Evolutionary conservation across 192 early-diverging fungal species (phyloP).

Genomic region (Geosiphon pyriformis): DNA sequence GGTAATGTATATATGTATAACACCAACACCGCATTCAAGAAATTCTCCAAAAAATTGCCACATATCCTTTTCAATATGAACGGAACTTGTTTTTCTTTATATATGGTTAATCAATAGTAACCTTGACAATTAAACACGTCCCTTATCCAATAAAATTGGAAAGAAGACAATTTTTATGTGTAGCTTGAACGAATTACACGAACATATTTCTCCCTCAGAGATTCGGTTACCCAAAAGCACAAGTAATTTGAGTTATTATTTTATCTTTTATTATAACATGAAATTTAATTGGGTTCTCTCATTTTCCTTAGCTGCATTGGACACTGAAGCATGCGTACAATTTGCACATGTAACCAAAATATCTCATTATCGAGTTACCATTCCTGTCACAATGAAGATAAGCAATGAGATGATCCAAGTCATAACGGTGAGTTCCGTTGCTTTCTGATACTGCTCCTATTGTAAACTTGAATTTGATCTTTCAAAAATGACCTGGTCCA

Average conservation of each 20-base stretch:
- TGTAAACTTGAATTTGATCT: too few relatives aligned
- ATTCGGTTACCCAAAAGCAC: constrained; percentile 72
- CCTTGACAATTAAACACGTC: too few relatives aligned
- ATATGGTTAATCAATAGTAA: too few relatives aligned
- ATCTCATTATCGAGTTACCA: constrained; percentile 54
- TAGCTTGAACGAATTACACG: constrained; percentile 62
- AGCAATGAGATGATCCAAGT: constrained; percentile 79
- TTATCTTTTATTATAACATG: not conserved
- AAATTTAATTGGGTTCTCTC: not conserved
- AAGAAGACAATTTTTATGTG: constrained; percentile 68
- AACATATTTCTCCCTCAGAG: constrained; percentile 69
- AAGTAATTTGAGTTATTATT: constrained; percentile 25
- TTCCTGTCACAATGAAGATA: constrained; percentile 77
- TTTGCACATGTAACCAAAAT: constrained; percentile 64
- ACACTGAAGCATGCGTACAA: constrained; percentile 58
- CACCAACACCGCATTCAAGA: constrained; percentile 70
- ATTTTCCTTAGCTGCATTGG: constrained; percentile 49
- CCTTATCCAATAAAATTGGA: constrained; percentile 46
- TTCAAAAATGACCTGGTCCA: too few relatives aligned
- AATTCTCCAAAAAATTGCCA: constrained; percentile 58
- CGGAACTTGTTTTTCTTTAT: too few relatives aligned
- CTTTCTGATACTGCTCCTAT: too few relatives aligned
- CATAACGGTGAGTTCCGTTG: constrained; percentile 38
- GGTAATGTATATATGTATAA: constrained; percentile 77
- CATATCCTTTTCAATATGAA: too few relatives aligned